Evolutionary conservation across 2,329 filamentous ascomycete species (phyloP).

Genomic region (Colletotrichum horii): DNA sequence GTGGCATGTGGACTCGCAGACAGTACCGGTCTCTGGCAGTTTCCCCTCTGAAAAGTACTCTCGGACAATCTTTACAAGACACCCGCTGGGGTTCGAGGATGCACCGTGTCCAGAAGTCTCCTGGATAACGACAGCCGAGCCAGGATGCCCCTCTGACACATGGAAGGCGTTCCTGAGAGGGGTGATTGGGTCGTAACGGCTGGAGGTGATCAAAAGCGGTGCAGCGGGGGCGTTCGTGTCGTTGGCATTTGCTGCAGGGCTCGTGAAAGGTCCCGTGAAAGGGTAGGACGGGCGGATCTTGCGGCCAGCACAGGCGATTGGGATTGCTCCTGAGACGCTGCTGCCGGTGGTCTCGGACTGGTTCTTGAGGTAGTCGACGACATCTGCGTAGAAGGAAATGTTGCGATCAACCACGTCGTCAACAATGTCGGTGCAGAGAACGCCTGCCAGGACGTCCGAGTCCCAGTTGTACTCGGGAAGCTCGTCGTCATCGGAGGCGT

Average conservation of each 20-base stretch:
- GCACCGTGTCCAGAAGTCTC: background rate
- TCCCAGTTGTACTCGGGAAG: background rate
- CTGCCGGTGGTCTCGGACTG: slow-evolving; percentile 25
- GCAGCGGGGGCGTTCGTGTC: slow-evolving; percentile 30
- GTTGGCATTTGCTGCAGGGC: background rate
- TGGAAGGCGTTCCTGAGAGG: slow-evolving; percentile 36
- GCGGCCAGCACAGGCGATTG: slow-evolving; percentile 36
- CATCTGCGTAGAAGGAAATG: slow-evolving; percentile 18
- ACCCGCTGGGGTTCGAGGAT: slow-evolving; percentile 31
- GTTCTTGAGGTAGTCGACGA: slow-evolving; percentile 14
- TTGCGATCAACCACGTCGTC: background rate
- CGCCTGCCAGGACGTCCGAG: slow-evolving; percentile 26
- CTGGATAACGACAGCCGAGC: background rate
- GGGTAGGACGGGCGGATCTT: slow-evolving; percentile 33
- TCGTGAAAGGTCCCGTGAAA: slow-evolving; percentile 28
- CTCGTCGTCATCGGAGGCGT: background rate
- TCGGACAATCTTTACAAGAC: slow-evolving; percentile 5
- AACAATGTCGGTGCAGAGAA: slow-evolving; percentile 39
- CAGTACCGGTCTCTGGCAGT: background rate
- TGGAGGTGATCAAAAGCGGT: slow-evolving; percentile 42
- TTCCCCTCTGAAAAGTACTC: background rate
- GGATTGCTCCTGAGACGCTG: slow-evolving; percentile 27
- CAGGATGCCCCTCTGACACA: slow-evolving; percentile 18
- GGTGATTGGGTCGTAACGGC: slow-evolving; percentile 43
- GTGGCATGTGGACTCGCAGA: background rate